Percentiles rank a stretch among this genome's conserved stretches.
Conservation (phyloP, 441 rosid genomes). For the Gossypium gossypioides region DNA sequence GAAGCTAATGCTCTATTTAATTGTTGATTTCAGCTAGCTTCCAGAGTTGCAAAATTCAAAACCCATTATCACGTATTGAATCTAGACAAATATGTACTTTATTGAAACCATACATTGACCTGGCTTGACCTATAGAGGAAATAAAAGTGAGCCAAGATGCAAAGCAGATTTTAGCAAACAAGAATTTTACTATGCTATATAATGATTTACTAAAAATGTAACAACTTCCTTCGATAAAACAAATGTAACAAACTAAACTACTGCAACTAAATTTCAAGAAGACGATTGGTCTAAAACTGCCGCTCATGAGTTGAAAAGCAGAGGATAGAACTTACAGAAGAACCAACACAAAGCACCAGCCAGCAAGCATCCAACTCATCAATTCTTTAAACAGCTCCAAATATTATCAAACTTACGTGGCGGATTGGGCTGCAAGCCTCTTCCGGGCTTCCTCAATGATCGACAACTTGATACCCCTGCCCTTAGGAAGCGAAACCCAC, state of each 20-base stretch:
- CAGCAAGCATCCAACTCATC: no score
- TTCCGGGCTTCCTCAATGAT: slow-evolving; percentile 59
- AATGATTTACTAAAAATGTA: neutral
- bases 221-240: neutral
- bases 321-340: no score
- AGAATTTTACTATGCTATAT: neutral
- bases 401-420: slow-evolving; percentile 11
- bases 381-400: no score
- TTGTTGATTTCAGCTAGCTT: no score
- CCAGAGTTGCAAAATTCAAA: no score
- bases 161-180: neutral
- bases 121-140: neutral
- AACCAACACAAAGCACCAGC: no score
- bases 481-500: slow-evolving; percentile 73
- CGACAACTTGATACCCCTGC: slow-evolving; percentile 69
- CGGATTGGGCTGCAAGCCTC: slow-evolving; percentile 23
- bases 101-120: no score
- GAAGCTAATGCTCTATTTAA: no score
- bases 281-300: neutral
- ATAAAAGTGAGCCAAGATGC: neutral
- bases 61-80: no score
- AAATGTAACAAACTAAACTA: neutral
- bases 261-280: no score
- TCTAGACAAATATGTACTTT: no score
- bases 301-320: neutral